Percentiles rank a stretch among this genome's conserved stretches.
These are phyloP conservation scores for Bimuria novae-zelandiae DNA, from an alignment of 2,329 filamentous ascomycete genomes.

Conservation along the genomic window DNA sequence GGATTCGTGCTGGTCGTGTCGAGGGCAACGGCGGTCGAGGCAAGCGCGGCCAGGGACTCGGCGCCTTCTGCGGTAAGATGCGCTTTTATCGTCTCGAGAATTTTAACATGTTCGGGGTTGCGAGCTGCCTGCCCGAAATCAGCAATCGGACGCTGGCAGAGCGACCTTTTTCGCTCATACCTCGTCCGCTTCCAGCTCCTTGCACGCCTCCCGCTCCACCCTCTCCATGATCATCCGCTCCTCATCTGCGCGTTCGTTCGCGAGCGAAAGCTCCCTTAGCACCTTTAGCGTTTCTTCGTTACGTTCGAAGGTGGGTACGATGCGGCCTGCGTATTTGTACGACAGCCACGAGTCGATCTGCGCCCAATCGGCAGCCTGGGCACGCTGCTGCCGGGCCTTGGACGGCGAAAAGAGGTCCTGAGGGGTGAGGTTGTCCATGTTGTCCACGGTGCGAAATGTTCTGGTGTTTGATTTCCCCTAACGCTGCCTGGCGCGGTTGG, in stretches of 20 bases:
- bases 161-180: slow-evolving; percentile 18
- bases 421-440: slow-evolving; percentile 44
- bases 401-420: slow-evolving; percentile 62
- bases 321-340: slow-evolving; percentile 67
- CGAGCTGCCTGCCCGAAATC: slow-evolving; percentile 20
- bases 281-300: slow-evolving; percentile 81
- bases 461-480: neutral
- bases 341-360: slow-evolving; percentile 82
- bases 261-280: slow-evolving; percentile 72
- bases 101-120: slow-evolving; percentile 26
- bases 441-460: no score
- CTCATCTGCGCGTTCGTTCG: slow-evolving; percentile 80
- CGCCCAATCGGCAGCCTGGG: slow-evolving; percentile 87
- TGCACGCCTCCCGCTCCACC: slow-evolving; percentile 64
- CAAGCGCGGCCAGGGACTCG: slow-evolving; percentile 41
- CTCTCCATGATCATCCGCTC: slow-evolving; percentile 62
- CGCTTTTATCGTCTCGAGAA: slow-evolving; percentile 29
- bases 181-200: slow-evolving; percentile 52
- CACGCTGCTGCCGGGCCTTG: slow-evolving; percentile 74
- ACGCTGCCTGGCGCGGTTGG: neutral
- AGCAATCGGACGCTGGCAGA: slow-evolving; percentile 16
- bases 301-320: slow-evolving; percentile 77
- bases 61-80: slow-evolving; percentile 36
- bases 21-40: slow-evolving; percentile 44
- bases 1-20: slow-evolving; percentile 35